These are phyloP conservation scores for Aspergillus nanangensis DNA, from an alignment of 495 filamentous ascomycete genomes.

Conservation along the genomic window DNA sequence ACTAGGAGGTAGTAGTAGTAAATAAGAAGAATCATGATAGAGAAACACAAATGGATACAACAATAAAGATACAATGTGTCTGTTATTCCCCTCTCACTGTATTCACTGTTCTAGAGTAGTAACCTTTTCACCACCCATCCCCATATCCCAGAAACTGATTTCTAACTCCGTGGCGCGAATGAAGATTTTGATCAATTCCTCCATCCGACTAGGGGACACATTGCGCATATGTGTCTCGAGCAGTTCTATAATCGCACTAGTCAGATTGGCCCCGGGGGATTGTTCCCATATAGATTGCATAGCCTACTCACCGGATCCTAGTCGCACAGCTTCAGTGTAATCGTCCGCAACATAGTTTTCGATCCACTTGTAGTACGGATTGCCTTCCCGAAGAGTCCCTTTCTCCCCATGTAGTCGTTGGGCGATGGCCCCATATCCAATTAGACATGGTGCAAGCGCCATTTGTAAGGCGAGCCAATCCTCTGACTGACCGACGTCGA, in stretches of 20 bases:
- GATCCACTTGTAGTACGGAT: slow-evolving; percentile 89
- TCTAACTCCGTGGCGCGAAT: slow-evolving; percentile 88
- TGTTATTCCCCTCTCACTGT: too few relatives aligned
- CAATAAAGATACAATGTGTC: too few relatives aligned
- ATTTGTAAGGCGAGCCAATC: slow-evolving; percentile 82
- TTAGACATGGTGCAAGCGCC: slow-evolving; percentile 76
- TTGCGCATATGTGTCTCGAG: slow-evolving; percentile 65
- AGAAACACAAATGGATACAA: too few relatives aligned
- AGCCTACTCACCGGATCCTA: slow-evolving; percentile 58
- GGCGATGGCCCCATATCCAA: slow-evolving; percentile 81
- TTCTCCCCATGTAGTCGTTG: slow-evolving; percentile 55
- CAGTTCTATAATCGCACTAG: slow-evolving; percentile 43
- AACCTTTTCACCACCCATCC: slow-evolving; percentile 35
- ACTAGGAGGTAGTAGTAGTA: not conserved
- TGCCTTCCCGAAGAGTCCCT: slow-evolving; percentile 55
- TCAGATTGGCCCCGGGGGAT: not conserved
- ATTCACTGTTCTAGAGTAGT: not conserved
- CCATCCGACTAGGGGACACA: slow-evolving; percentile 68
- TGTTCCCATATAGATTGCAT: slow-evolving; percentile 14
- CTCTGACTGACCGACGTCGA: slow-evolving; percentile 82
- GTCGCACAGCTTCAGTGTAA: slow-evolving; percentile 62
- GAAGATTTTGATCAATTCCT: slow-evolving; percentile 79
- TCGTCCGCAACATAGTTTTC: slow-evolving; percentile 78
- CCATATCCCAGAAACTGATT: slow-evolving; percentile 86
- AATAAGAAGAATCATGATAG: too few relatives aligned